Evolutionary conservation across 345 rosid species (phyloP).

Genomic region (Punica granatum): DNA sequence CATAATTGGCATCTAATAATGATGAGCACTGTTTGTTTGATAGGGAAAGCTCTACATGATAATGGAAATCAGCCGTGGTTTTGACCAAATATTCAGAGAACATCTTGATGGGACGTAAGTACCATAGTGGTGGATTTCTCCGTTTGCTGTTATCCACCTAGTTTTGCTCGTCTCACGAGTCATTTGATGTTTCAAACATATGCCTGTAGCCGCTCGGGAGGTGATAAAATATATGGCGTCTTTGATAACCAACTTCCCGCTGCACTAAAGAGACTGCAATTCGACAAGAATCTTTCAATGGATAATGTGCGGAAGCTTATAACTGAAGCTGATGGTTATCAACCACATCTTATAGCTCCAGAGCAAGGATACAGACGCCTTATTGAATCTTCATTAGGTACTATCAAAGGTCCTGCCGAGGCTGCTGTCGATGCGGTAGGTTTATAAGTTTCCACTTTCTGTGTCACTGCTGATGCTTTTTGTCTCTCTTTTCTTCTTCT

Average conservation of each 20-base stretch:
- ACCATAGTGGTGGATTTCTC: neutral
- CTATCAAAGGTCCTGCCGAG: conserved; percentile 93
- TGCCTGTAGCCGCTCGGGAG: conserved; percentile 81
- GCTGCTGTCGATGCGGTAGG: conserved; percentile 91
- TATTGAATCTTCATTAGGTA: conserved; percentile 73
- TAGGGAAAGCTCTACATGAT: conserved; percentile 90
- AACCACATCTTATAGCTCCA: conserved; percentile 96
- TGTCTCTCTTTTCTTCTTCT: too few species aligned
- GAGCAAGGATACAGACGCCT: conserved; percentile 97
- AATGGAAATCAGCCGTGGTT: conserved; percentile 90
- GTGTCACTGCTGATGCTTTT: neutral
- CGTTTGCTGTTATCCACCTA: neutral
- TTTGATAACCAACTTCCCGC: conserved; percentile 89
- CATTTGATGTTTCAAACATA: neutral
- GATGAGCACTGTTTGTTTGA: conserved; percentile 8
- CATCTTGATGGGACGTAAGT: conserved; percentile 85
- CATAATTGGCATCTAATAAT: neutral
- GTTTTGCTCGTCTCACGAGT: neutral
- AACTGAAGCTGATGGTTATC: conserved; percentile 98
- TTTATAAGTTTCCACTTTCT: neutral
- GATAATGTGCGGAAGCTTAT: conserved; percentile 81
- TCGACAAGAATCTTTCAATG: conserved; percentile 83
- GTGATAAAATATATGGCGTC: conserved; percentile 78
- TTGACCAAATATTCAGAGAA: conserved; percentile 92
- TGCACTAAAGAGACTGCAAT: conserved; percentile 84